Base-by-base conservation (phyloP, 2,329 filamentous ascomycete genomes). In the Exserohilum rostratum region DNA sequence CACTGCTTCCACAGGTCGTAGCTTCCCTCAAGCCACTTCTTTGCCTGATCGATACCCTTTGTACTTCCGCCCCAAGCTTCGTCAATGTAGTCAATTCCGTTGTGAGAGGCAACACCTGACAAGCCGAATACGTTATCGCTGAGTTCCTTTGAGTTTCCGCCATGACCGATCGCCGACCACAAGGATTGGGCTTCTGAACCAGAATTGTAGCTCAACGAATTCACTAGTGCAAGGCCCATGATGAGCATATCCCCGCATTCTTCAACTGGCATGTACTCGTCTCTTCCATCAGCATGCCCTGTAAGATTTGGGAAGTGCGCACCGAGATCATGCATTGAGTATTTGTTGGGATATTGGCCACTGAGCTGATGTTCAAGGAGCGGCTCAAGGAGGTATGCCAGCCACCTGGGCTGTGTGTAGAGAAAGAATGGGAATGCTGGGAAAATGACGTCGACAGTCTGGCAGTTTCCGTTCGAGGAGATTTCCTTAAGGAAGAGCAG, bases 391-490 rank as follows among this genome's bases (percentile, higher is more conserved):
- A 93, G 80, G 67, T 93, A 93, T 1, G 87, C 88, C 52, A 93
- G 78, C 90, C 90, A 93, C 54, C 85, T 81, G 2, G 90, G 90
- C 64, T 93, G 92, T 15, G 90, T 92, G 70, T 93, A 95, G 17
- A 93, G 73, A 79, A 93, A 93, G 80, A 93, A 95, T 0, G 91
- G 90, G 75, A 91, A 93, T 0, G 90, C 84, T 0, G 90, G 91
- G 78, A 92, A 95, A 65, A 96, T 93, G 52, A 96, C 90, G 76
- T 93, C 90, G 10, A 95, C 89, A 0, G 90, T 95, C 70, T 95
- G 90, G 73, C 87, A 87, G 67, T 96, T 93, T 3, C 90, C 90
- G 65, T 93, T 90, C 2, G 89, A 92, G 1, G 89, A 91, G 51
- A 95, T 93, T 72, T 95, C 91, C 70, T 95, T 95, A 56, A 93